Evolutionary conservation across 1,284 basidiomycete species (phyloP).

Genomic region (Omphalotus olearius): DNA sequence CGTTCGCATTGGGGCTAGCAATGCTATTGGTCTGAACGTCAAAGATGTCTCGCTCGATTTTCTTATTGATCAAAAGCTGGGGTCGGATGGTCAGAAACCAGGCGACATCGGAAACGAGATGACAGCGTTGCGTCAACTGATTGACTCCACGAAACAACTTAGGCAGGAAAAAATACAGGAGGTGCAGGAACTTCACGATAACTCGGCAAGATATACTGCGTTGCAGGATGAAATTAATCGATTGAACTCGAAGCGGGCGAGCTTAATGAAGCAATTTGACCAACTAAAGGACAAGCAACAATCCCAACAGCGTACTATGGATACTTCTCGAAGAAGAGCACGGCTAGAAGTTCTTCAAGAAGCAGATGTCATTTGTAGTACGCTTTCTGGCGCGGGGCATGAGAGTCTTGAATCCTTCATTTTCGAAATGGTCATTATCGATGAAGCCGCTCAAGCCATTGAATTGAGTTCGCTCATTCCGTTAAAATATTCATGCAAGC

Average conservation of each 20-base stretch:
- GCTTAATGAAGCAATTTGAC: slow-evolving; percentile 69
- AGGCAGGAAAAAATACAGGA: slow-evolving; percentile 67
- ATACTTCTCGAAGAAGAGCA: slow-evolving; percentile 72
- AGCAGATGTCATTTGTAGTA: slow-evolving; percentile 93
- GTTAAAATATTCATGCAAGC: slow-evolving; percentile 81
- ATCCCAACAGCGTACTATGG: slow-evolving; percentile 68
- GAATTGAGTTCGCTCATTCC: slow-evolving; percentile 98
- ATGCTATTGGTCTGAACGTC: slow-evolving; percentile 78
- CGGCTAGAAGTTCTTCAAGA: slow-evolving; percentile 78
- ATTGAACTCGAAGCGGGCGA: slow-evolving; percentile 62
- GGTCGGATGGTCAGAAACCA: slow-evolving; percentile 36
- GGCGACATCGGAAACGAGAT: slow-evolving; percentile 57
- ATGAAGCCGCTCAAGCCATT: slow-evolving; percentile 97
- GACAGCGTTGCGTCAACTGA: slow-evolving; percentile 55
- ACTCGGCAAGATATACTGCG: slow-evolving; percentile 40
- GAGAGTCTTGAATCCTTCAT: slow-evolving; percentile 82
- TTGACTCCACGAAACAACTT: slow-evolving; percentile 62
- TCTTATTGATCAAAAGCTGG: slow-evolving; percentile 78
- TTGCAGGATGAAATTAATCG: slow-evolving; percentile 68
- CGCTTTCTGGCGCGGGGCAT: slow-evolving; percentile 90
- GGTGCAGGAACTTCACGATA: slow-evolving; percentile 46
- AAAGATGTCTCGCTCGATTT: slow-evolving; percentile 87
- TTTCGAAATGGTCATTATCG: slow-evolving; percentile 96
- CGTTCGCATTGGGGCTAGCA: slow-evolving; percentile 84
- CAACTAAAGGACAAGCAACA: slow-evolving; percentile 79